Evolutionary conservation across 83 land plant genomes (phyloP), one percentile per base, ranked within the genome.

Genomic region (Larix sibirica): DNA sequence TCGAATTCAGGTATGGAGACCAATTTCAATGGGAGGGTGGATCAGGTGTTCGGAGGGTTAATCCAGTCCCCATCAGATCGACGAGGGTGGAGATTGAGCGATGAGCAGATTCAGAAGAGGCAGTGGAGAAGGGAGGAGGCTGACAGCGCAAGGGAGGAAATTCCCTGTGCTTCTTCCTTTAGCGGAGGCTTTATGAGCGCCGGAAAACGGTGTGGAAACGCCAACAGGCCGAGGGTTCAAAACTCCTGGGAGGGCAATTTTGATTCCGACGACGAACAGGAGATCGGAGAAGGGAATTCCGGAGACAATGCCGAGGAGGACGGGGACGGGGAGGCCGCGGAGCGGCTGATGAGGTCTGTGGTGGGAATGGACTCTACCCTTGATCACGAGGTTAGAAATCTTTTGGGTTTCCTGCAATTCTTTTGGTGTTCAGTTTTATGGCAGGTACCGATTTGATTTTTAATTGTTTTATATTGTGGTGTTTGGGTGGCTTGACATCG

Each of bases 311-410:
- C 58, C 0, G 83, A 58, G 17, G 66, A 63, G 21, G 71, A 42
- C 44, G 86, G 60, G 5, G 80, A 81, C 50, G 77, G 64, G 71
- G 76, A 83, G 47, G 80, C 82, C 1, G 91, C 88, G 21, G 90
- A 82, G 28, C 80, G 86, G 84, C 82, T 83, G 13, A 77, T 92
- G 47, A 74, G 85, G 74, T 61, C 80, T 4, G 69, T 78, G 7
- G 82, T 92, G 75, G 94, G 94, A 47, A 31, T 80, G 59, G 94
- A 92, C 60, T 84, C 88, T 17, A 86, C 94, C 17, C 89, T 92
- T 5, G 94, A 92, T 84, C 63, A 85, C 17, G 94, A 92, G 94
- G 94, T 82, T 17, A 28, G 23, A 20, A 31, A 24, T 24, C 21
- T 28, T 62, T 75, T 31, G 14, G 10, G 31, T 23, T 73, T 60